phyloP scores from a whole-genome alignment of 2,329 filamentous ascomycete genomes.

The Leptodontidium sp. region DNA sequence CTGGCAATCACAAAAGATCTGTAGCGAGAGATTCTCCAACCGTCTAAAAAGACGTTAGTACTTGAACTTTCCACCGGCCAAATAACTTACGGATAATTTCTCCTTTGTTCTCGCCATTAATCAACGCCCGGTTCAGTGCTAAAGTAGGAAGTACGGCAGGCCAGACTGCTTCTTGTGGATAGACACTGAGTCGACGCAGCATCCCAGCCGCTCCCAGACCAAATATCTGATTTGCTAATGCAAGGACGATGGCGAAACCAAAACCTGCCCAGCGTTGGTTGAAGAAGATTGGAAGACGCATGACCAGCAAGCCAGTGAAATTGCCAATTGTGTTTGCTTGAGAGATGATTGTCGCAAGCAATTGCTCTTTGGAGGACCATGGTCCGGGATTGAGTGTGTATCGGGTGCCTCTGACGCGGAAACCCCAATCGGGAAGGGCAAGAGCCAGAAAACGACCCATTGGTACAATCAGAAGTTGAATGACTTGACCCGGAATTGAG shows the following conservation, averaged over 20 bases:
- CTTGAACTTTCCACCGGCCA: too few relatives aligned
- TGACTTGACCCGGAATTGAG: constrained; percentile 23
- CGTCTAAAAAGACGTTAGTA: constrained; percentile 47
- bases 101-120: constrained; percentile 34
- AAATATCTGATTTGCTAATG: constrained; percentile 47
- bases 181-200: constrained; percentile 49
- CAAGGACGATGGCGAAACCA: constrained; percentile 46
- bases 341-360: constrained; percentile 31
- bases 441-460: constrained; percentile 24
- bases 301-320: constrained; percentile 36
- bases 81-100: constrained; percentile 14
- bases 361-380: constrained; percentile 29
- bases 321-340: constrained; percentile 24
- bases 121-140: constrained; percentile 48
- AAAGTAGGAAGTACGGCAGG: constrained; percentile 47
- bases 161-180: constrained; percentile 49
- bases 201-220: constrained; percentile 48
- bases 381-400: constrained; percentile 29
- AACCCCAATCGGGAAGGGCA: constrained; percentile 28
- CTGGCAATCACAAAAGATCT: constrained; percentile 50
- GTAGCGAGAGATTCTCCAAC: constrained; percentile 51
- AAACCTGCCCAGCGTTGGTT: constrained; percentile 46
- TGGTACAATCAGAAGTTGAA: constrained; percentile 29
- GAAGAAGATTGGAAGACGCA: constrained; percentile 46
- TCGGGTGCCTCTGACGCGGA: constrained; percentile 21